Evolutionary conservation across 1,139 yeast genomes (phyloP), one percentile per base, ranked within the genome.

Genomic region (Pichiaceae sp.): DNA sequence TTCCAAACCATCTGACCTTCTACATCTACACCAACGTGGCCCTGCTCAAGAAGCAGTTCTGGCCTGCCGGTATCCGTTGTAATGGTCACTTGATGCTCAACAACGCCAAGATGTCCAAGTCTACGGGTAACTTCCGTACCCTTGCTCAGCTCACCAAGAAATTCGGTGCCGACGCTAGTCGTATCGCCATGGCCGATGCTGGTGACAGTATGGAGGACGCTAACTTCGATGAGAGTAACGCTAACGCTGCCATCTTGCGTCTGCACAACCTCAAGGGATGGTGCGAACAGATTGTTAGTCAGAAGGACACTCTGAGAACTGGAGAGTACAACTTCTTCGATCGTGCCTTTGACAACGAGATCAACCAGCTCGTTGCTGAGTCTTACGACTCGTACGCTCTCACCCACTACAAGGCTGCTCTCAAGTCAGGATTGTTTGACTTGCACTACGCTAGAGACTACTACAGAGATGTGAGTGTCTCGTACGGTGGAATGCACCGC

Each of bases 131-230:
- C 68, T 91, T 93, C 59, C 72, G 87, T 80, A 91, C 98, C 37
- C 70, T 91, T 59, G 75, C 79, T 52, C 87, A 91, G 62, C 73
- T 82, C 53, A 80, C 81, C 41, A 72, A 75, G 51, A 93, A 91
- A 65, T 91, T 79, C 51, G 99, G 98, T 59, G 96, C 98, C 37
- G 99, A 93, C 63, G 97, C 97, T 31, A 72, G 95, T 17, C 82
- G 99, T 70, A 84, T 93, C 61, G 96, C 98, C 8, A 69, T 93
- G 51, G 99, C 98, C 29, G 97, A 93, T 68, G 96, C 96, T 40
- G 99, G 99, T 68, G 99, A 93, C 59, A 68, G 93, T 34, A 77
- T 87, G 47, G 98, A 91, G 64, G 99, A 93, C 63, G 98, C 99
- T 41, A 93, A 93, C 68, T 85, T 93, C 55, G 98, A 91, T 56